phyloP scores from a whole-genome alignment of 1,139 yeast species.

The Candida glucosophila region DNA sequence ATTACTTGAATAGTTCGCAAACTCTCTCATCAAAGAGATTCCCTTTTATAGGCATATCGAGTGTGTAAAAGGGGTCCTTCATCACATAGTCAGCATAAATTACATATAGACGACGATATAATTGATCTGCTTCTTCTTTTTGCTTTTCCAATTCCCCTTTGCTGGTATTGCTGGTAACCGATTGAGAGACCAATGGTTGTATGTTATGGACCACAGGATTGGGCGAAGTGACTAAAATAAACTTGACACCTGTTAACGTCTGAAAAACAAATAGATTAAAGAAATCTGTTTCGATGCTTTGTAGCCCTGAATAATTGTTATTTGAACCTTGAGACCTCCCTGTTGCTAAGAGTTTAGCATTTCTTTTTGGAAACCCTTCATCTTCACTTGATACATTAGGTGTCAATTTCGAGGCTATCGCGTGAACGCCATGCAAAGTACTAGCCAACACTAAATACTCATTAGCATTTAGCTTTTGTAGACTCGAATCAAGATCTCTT shows the following conservation, averaged over 20 bases:
- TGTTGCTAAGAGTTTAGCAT: conserved; percentile 17
- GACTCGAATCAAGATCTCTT: conserved; percentile 54
- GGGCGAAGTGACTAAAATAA: conserved; percentile 50
- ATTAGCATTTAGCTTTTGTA: conserved; percentile 61
- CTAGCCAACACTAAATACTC: conserved; percentile 91
- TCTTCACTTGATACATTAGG: conserved; percentile 26
- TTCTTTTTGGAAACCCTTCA: conserved; percentile 9
- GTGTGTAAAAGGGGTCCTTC: conserved; percentile 91
- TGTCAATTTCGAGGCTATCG: conserved; percentile 76
- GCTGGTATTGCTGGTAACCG: conserved; percentile 3
- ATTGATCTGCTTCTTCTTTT: conserved; percentile 36
- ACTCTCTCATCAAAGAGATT: conserved; percentile 63
- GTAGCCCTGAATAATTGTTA: conserved; percentile 46
- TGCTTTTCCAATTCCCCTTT: conserved; percentile 26
- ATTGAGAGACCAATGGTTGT: conserved; percentile 27
- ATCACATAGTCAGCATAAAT: conserved; percentile 81
- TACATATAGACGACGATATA: conserved; percentile 54
- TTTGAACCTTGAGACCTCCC: conserved; percentile 33
- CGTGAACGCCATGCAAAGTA: conserved; percentile 91
- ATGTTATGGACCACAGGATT: conserved; percentile 18
- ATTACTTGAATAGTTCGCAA: conserved; percentile 7
- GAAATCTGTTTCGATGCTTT: conserved; percentile 50
- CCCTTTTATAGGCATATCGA: conserved; percentile 93
- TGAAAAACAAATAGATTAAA: conserved; percentile 59
- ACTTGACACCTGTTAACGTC: conserved; percentile 62